A percentile compares a stretch with the other conserved stretches of the same genome.
Evolutionary conservation across 108 stramenopile species (phyloP).

Genomic region (Poteriospumella lacustris): DNA sequence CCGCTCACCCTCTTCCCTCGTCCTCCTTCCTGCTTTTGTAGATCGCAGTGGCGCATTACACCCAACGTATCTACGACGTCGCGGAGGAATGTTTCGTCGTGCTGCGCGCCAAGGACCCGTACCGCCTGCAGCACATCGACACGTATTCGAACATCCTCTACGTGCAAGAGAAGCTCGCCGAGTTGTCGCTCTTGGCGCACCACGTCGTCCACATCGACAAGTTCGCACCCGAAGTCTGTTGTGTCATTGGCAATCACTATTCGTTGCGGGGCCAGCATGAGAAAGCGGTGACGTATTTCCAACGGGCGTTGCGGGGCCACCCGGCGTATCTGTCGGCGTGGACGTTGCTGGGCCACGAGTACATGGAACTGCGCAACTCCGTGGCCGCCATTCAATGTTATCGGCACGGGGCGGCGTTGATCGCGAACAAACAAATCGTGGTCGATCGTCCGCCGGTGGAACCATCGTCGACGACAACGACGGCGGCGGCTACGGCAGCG

Average conservation of each 20-base stretch:
- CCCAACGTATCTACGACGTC: constrained; percentile 77
- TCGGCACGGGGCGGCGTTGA: too few species aligned
- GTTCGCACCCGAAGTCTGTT: constrained; percentile 88
- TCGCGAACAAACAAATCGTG: too few species aligned
- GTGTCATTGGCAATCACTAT: constrained; percentile 95
- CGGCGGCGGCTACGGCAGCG: too few species aligned
- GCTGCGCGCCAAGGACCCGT: constrained; percentile 67
- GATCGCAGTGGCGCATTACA: constrained; percentile 64
- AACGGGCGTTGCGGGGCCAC: constrained; percentile 80
- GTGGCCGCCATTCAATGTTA: constrained; percentile 94
- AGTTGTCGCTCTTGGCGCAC: constrained; percentile 77
- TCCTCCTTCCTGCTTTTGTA: constrained; percentile 58
- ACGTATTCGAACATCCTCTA: constrained; percentile 84
- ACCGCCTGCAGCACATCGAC: constrained; percentile 82
- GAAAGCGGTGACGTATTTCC: constrained; percentile 90
- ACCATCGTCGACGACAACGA: too few species aligned
- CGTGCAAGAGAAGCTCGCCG: constrained; percentile 79
- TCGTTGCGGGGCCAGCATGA: constrained; percentile 84
- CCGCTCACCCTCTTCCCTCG: constrained; percentile 66
- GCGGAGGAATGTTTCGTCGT: constrained; percentile 73
- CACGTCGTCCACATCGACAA: constrained; percentile 74
- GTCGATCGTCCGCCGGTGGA: too few species aligned
- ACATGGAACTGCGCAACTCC: constrained; percentile 90
- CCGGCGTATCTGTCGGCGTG: constrained; percentile 82
- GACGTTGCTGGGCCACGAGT: constrained; percentile 97